Percentiles rank a stretch among this genome's conserved stretches.
These are phyloP conservation scores for Zizania latifolia DNA, from an alignment of 176 grass and related monocot genomes.

Conservation along the genomic window DNA sequence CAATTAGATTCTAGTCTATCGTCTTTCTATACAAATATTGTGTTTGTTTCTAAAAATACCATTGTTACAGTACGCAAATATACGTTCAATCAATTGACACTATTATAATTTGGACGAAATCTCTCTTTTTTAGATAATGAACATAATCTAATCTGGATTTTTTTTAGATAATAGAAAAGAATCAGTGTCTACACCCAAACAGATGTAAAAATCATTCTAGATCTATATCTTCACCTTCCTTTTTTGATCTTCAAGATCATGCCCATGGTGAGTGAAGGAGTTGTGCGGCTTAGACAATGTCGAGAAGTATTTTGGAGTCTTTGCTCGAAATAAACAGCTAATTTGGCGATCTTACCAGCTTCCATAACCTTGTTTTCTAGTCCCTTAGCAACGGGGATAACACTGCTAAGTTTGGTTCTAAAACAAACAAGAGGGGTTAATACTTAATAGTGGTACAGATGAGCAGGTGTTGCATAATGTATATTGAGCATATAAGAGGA, in stretches of 20 bases:
- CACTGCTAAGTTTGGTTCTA: background rate
- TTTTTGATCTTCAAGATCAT: constrained; percentile 61
- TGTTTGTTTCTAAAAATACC: too few species aligned
- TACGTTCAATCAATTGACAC: too few species aligned
- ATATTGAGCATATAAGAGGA: background rate
- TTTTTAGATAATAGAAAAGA: too few species aligned
- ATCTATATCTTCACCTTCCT: constrained; percentile 25
- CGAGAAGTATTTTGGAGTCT: constrained; percentile 56
- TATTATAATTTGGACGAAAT: too few species aligned
- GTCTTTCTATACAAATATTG: too few species aligned
- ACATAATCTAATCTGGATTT: too few species aligned
- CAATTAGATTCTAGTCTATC: too few species aligned
- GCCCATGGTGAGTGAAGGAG: constrained; percentile 69
- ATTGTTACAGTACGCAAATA: too few species aligned
- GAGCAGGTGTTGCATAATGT: background rate
- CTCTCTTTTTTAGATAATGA: too few species aligned
- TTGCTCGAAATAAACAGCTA: constrained; percentile 1
- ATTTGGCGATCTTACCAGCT: background rate
- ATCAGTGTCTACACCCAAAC: too few species aligned
- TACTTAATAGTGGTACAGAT: background rate
- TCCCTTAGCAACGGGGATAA: background rate
- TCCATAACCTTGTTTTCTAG: background rate
- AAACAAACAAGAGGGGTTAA: background rate
- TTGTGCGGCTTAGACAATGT: constrained; percentile 71
- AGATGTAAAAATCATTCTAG: too few species aligned